Percentiles rank a stretch among this genome's conserved stretches.
phyloP scores from a whole-genome alignment of 2,329 filamentous ascomycete genomes.

The Trichophyton simii region DNA sequence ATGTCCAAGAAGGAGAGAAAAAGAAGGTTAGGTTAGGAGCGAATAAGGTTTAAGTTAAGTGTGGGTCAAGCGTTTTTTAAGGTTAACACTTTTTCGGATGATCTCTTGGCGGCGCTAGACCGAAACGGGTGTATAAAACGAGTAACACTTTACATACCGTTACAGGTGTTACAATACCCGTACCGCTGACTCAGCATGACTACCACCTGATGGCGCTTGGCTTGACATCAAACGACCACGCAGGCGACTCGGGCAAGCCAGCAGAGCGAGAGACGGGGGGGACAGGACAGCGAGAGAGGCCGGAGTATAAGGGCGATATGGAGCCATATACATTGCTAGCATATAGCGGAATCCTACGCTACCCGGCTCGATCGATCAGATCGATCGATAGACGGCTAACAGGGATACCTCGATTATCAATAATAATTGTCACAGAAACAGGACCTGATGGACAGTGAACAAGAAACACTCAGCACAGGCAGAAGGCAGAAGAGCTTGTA shows the following conservation, averaged over 20 bases:
- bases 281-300: background rate
- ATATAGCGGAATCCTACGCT: background rate
- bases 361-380: background rate
- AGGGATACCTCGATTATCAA: background rate
- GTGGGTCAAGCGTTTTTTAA: slow-evolving; percentile 3
- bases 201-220: too few relatives aligned
- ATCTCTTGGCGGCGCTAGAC: background rate
- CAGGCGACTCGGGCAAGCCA: background rate
- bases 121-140: background rate
- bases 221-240: background rate
- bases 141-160: background rate
- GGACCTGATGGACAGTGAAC: background rate
- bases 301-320: background rate
- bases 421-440: slow-evolving; percentile 3
- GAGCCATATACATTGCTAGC: too few relatives aligned
- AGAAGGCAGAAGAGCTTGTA: background rate
- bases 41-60: slow-evolving; percentile 2
- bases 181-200: background rate
- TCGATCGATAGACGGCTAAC: background rate
- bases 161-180: background rate
- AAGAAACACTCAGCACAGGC: too few relatives aligned
- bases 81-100: slow-evolving; percentile 2
- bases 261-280: background rate
- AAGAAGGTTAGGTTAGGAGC: slow-evolving; percentile 2
- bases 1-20: background rate